Percentiles rank a stretch among this genome's conserved stretches.
Evolutionary conservation across 148 eudicot genomes (phyloP).

Genomic region (Euryodendron excelsum): DNA sequence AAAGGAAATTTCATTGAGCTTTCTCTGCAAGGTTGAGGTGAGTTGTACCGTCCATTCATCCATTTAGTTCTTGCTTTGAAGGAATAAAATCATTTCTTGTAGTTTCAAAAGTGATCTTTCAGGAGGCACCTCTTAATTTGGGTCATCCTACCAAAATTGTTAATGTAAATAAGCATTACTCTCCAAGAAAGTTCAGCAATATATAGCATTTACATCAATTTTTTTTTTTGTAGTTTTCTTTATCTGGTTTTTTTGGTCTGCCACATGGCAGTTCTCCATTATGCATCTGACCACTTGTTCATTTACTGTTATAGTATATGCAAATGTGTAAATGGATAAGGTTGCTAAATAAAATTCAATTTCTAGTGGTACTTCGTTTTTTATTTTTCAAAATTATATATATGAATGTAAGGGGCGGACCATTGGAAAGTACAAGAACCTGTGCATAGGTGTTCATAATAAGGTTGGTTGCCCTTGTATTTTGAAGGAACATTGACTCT

Average conservation of each 20-base stretch:
- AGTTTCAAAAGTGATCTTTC: not conserved
- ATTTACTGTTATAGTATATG: not conserved
- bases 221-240: not conserved
- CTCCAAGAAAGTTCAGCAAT: not conserved
- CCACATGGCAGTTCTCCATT: not conserved
- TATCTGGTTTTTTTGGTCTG: not conserved
- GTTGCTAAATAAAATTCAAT: not conserved
- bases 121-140: not conserved
- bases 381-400: too few species aligned
- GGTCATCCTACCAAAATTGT: not conserved
- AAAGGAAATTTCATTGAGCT: slow-evolving; percentile 62
- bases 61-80: not conserved
- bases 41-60: slow-evolving; percentile 25
- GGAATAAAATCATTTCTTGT: not conserved
- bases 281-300: not conserved
- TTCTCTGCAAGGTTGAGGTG: slow-evolving; percentile 89
- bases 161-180: not conserved
- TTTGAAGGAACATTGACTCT: too few species aligned
- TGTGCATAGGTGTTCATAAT: too few species aligned
- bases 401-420: too few species aligned
- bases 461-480: not conserved
- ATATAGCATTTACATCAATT: not conserved
- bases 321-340: not conserved
- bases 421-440: too few species aligned
- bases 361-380: too few species aligned